A percentile compares a stretch with the other conserved stretches of the same genome.
phyloP scores from a whole-genome alignment of 768 basidiomycete species.

The Pilatotrama ljubarskyi region DNA sequence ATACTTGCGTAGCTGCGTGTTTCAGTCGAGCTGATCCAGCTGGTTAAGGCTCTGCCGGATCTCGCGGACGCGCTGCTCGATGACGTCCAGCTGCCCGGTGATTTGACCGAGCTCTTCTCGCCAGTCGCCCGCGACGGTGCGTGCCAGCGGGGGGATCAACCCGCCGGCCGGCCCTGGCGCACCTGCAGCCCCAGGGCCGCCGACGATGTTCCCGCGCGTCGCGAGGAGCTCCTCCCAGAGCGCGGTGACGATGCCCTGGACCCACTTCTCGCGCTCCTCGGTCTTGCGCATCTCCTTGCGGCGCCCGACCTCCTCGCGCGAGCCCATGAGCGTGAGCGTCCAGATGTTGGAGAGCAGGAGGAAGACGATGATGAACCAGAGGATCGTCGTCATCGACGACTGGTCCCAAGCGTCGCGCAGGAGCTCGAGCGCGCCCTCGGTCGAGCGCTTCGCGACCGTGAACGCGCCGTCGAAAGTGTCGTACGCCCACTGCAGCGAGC shows the following conservation, averaged over 20 bases:
- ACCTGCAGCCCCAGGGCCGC: neutral
- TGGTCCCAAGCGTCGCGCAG: slow-evolving; percentile 80
- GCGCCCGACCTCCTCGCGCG: slow-evolving; percentile 46
- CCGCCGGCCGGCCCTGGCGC: neutral
- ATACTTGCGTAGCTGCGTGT: no score
- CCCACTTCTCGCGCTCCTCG: slow-evolving; percentile 75
- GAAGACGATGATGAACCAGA: slow-evolving; percentile 70
- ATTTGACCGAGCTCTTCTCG: slow-evolving; percentile 51
- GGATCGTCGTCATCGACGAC: slow-evolving; percentile 66
- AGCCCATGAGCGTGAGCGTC: slow-evolving; percentile 54
- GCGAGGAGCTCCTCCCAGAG: slow-evolving; percentile 68
- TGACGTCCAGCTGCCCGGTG: slow-evolving; percentile 48
- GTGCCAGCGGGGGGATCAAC: neutral
- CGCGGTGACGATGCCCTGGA: slow-evolving; percentile 69
- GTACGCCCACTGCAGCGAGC: slow-evolving; percentile 84
- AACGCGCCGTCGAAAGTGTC: slow-evolving; percentile 81
- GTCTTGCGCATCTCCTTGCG: slow-evolving; percentile 50
- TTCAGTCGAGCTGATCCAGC: slow-evolving; percentile 27
- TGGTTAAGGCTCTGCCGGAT: slow-evolving; percentile 45
- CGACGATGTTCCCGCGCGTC: slow-evolving; percentile 38
- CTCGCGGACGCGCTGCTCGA: slow-evolving; percentile 54
- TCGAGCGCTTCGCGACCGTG: slow-evolving; percentile 69
- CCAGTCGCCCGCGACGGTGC: slow-evolving; percentile 32
- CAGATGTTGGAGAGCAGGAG: slow-evolving; percentile 79
- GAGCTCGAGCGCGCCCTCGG: slow-evolving; percentile 73